These are phyloP conservation scores for Nepenthes mirabilis DNA, from an alignment of 148 eudicot species.

Conservation along the genomic window DNA sequence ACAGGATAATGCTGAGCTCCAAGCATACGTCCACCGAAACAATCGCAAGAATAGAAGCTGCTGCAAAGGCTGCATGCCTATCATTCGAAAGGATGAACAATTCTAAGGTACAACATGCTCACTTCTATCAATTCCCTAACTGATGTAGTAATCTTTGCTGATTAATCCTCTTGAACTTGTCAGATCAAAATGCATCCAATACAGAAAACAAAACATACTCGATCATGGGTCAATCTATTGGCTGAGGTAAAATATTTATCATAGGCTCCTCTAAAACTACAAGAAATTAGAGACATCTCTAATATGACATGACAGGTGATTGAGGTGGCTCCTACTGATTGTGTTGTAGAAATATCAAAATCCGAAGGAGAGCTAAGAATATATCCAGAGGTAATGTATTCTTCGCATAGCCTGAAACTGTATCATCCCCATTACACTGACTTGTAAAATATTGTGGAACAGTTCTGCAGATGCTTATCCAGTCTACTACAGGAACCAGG, in stretches of 20 bases:
- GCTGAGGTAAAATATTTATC: constrained; percentile 23
- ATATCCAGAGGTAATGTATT: neutral
- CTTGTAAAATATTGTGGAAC: constrained; percentile 9
- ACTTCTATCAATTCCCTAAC: neutral
- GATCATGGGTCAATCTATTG: constrained; percentile 31
- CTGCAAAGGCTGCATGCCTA: constrained; percentile 34
- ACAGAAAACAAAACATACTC: constrained; percentile 25
- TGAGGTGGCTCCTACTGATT: constrained; percentile 3
- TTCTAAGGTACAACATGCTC: constrained; percentile 22
- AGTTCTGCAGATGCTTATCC: constrained; percentile 47
- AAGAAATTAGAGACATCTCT: neutral
- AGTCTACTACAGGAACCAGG: constrained; percentile 27
- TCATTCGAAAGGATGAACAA: constrained; percentile 35
- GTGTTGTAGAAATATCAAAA: constrained; percentile 10
- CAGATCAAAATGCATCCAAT: constrained; percentile 33
- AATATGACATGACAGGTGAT: neutral
- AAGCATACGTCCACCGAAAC: constrained; percentile 33
- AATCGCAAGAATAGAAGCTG: constrained; percentile 39
- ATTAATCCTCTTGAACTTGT: constrained; percentile 2
- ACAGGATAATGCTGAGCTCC: constrained; percentile 34
- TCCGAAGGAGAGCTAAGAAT: constrained; percentile 7
- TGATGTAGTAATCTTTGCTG: neutral
- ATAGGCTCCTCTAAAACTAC: neutral
- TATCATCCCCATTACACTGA: neutral
- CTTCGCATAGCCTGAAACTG: neutral